These are phyloP conservation scores for Mangifera indica DNA, from an alignment of 345 rosid species.

Conservation along the genomic window DNA sequence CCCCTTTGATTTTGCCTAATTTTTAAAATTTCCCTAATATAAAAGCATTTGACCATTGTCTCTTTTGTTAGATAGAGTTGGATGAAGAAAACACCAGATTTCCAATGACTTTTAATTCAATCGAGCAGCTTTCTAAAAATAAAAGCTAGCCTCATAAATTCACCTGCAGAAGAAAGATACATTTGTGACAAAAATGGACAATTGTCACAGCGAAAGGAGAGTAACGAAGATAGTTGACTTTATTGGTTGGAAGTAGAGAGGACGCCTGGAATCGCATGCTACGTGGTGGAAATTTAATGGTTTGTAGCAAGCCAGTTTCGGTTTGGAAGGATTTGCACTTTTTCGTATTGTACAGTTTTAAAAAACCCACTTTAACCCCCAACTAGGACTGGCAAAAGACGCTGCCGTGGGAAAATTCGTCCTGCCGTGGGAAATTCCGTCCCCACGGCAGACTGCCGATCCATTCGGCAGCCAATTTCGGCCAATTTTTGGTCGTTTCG, in stretches of 20 bases:
- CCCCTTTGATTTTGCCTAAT: no score
- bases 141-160: neutral
- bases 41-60: conserved; percentile 35
- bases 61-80: conserved; percentile 40
- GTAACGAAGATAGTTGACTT: conserved; percentile 32
- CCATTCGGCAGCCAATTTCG: no score
- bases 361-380: no score
- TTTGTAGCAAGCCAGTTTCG: conserved; percentile 10
- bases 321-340: conserved; percentile 15
- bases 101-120: conserved; percentile 41
- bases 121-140: neutral
- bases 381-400: no score
- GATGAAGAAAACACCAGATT: conserved; percentile 42
- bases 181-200: conserved; percentile 10
- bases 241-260: conserved; percentile 10
- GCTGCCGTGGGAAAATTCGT: no score
- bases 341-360: conserved; percentile 5
- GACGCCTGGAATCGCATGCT: conserved; percentile 14
- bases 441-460: no score
- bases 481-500: no score
- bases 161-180: neutral
- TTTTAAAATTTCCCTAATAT: no score
- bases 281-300: conserved; percentile 26
- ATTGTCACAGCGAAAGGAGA: conserved; percentile 17
- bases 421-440: no score